Evolutionary conservation across 208 protist genomes (phyloP), one percentile per base, ranked within the genome.

Genomic region (Phytomonas sp.): DNA sequence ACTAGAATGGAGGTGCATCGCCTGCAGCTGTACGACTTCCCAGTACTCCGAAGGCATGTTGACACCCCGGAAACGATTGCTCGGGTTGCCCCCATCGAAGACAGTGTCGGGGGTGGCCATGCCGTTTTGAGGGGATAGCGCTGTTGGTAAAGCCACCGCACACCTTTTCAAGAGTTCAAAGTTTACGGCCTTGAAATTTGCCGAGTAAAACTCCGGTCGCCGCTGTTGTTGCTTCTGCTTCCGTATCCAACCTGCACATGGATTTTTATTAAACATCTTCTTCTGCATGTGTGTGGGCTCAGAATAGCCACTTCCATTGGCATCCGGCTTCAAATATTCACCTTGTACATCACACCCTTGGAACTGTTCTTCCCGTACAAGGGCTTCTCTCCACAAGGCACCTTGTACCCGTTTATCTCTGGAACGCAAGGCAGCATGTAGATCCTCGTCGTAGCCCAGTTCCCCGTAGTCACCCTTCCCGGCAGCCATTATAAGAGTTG

Each of bases 401-500:
- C 40, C 40, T 59, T 77, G 77, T 72, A 74, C 68, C 4, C 72
- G 72, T 67, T 81, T 77, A 11, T 78, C 64, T 36, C 83, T 87
- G 32, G 81, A 66, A 29, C 79, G 64, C 59, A 87, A 26, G n/a
- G 83, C 74, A 13, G 67, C 77, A 79, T 75, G 84, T 28, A 60
- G 65, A 33, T 88, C 79, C 6, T 65, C 81, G 68, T 96, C 85
- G 73, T 89, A 92, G 67, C 91, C 91, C 28, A 96, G 80, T 62
- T 96, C 88, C 15, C 91, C 91, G 81, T 87, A 96, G 75, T 94
- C 88, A 26, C 91, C 91, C 31, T 83, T 86, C 23, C 91, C 91
- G 33, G 80, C 80, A 34, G 88, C 86, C 31, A 78, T 43, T n/a
- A 94, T 56, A 30, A 92, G 51, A 2, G 77, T 32, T 0, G 85